Evolutionary conservation across 192 early-diverging fungal species (phyloP).

Genomic region (Umbelopsis isabellina): DNA sequence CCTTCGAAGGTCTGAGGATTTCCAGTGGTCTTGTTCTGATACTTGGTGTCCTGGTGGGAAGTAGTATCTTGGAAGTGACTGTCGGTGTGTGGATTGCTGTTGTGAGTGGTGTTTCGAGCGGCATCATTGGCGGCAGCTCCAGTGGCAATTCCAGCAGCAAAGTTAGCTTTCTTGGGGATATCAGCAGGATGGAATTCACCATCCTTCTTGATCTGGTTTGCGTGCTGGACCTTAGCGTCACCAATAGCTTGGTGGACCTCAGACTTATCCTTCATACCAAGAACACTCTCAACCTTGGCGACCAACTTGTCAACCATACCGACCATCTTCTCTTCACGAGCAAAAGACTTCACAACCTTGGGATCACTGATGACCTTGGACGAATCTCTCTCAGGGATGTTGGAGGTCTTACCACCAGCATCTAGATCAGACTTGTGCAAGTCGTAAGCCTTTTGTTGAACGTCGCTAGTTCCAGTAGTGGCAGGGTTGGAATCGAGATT

Average conservation of each 20-base stretch:
- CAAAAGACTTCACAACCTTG: not conserved
- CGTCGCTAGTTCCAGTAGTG: not conserved
- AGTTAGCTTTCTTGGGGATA: not conserved
- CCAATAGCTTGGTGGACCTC: conserved; percentile 6
- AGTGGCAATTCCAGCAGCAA: not conserved
- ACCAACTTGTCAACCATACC: conserved; percentile 9
- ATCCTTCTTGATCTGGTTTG: not conserved
- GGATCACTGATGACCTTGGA: not conserved
- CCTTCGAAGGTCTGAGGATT: too few species aligned
- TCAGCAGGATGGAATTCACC: not conserved
- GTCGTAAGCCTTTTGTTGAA: not conserved
- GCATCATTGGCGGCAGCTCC: not conserved
- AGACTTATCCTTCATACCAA: not conserved
- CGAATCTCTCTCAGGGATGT: not conserved
- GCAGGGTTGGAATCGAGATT: not conserved
- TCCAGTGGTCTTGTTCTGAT: too few species aligned
- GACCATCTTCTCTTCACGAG: conserved; percentile 12
- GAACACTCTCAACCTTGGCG: conserved; percentile 12
- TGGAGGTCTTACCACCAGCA: not conserved
- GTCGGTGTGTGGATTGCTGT: not conserved
- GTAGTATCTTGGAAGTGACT: too few species aligned
- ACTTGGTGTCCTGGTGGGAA: too few species aligned
- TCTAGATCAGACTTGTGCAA: not conserved
- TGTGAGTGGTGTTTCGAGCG: not conserved
- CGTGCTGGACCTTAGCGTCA: not conserved